phyloP scores from a whole-genome alignment of 2,329 filamentous ascomycete genomes.

The Phialemonium atrogriseum region DNA sequence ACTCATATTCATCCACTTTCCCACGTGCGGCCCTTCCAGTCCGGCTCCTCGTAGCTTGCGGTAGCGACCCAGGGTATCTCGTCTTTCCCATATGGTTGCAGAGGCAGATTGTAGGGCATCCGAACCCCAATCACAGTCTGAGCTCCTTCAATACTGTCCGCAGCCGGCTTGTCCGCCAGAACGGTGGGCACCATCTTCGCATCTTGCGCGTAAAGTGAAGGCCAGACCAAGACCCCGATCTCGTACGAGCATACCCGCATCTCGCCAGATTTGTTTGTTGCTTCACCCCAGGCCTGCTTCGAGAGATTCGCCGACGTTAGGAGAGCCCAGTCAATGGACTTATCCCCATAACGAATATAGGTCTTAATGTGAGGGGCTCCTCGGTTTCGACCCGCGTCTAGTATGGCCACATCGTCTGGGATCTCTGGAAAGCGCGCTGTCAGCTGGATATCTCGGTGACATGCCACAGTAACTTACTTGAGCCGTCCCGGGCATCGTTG shows the following conservation, averaged over 20 bases:
- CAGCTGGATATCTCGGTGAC: slow-evolving; percentile 1
- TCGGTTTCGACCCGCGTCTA: slow-evolving; percentile 51
- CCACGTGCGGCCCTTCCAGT: slow-evolving; percentile 47
- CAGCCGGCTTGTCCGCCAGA: slow-evolving; percentile 44
- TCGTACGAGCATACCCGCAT: slow-evolving; percentile 75
- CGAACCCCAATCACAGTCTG: slow-evolving; percentile 55
- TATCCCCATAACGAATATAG: slow-evolving; percentile 59
- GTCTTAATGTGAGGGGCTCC: slow-evolving; percentile 89
- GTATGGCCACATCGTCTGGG: slow-evolving; percentile 11
- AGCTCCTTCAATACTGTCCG: slow-evolving; percentile 10
- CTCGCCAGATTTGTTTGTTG: slow-evolving; percentile 43
- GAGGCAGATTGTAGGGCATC: slow-evolving; percentile 75
- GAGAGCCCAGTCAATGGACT: slow-evolving; percentile 71
- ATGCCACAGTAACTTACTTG: slow-evolving; percentile 14
- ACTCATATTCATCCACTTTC: slow-evolving; percentile 10
- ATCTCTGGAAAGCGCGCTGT: slow-evolving; percentile 17
- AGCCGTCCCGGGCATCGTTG: slow-evolving; percentile 40
- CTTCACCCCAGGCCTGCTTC: slow-evolving; percentile 80
- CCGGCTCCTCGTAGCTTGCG: slow-evolving; percentile 47
- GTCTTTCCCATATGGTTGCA: slow-evolving; percentile 52
- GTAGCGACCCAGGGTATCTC: slow-evolving; percentile 76
- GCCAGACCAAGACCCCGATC: slow-evolving; percentile 77
- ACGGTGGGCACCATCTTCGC: slow-evolving; percentile 63
- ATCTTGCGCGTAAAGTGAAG: slow-evolving; percentile 42
- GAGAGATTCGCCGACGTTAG: slow-evolving; percentile 88